These are phyloP conservation scores for Chaetomium cochliodes DNA, from an alignment of 495 filamentous ascomycete genomes.

Conservation along the genomic window DNA sequence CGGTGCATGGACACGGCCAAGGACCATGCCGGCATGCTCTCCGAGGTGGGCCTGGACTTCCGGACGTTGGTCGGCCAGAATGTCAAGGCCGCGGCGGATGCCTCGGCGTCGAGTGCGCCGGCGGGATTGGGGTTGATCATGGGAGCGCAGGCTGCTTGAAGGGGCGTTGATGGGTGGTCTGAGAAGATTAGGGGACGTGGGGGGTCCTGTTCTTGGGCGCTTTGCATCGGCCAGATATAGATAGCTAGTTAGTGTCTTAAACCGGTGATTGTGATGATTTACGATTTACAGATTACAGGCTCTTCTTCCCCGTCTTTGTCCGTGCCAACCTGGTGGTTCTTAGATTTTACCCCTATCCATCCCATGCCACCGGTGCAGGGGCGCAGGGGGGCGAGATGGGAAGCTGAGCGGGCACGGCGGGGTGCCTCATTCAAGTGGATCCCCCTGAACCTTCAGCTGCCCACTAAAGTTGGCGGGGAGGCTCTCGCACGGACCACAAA, in stretches of 20 bases:
- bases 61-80: constrained; percentile 61
- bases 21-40: constrained; percentile 74
- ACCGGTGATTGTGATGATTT: too few species aligned
- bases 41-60: constrained; percentile 89
- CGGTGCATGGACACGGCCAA: constrained; percentile 81
- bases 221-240: background rate
- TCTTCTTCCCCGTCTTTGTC: background rate
- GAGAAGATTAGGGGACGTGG: background rate
- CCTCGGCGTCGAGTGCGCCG: constrained; percentile 28
- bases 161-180: too few species aligned
- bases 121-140: constrained; percentile 47
- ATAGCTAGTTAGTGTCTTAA: background rate
- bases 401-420: constrained; percentile 12
- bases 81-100: constrained; percentile 21
- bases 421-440: constrained; percentile 2
- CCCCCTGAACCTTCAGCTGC: background rate
- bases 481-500: constrained; percentile 15
- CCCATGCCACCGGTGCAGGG: background rate
- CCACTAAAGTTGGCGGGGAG: constrained; percentile 17
- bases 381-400: background rate
- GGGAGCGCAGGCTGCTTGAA: constrained; percentile 9
- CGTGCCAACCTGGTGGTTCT: background rate
- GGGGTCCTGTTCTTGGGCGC: background rate
- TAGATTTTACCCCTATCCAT: background rate
- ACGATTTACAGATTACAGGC: background rate